Percentiles rank a stretch among this genome's conserved stretches.
Evolutionary conservation across 1,139 yeast genomes (phyloP).

Genomic region (Yamadazyma blattariae): DNA sequence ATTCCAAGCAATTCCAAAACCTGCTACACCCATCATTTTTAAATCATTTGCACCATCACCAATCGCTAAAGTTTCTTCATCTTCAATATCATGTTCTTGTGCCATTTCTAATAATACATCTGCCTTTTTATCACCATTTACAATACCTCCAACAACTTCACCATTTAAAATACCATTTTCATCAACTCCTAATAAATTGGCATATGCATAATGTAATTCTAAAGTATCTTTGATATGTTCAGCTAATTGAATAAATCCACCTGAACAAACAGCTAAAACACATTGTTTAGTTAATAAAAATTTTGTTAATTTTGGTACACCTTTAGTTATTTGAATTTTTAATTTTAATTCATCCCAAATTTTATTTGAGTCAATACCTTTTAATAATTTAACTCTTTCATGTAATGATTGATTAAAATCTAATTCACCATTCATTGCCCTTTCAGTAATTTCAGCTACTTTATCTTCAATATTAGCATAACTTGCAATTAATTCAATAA

Average conservation of each 20-base stretch:
- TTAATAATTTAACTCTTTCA: constrained; percentile 71
- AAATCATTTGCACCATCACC: constrained; percentile 98
- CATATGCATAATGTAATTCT: constrained; percentile 83
- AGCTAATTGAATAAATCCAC: constrained; percentile 93
- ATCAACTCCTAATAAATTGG: constrained; percentile 64
- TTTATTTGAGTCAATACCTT: constrained; percentile 70
- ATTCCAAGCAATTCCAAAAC: constrained; percentile 95
- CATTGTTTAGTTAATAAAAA: constrained; percentile 62
- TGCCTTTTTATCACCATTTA: constrained; percentile 85
- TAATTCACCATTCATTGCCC: constrained; percentile 96
- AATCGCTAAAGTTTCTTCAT: constrained; percentile 69
- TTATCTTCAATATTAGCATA: constrained; percentile 32
- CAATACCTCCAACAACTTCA: constrained; percentile 67
- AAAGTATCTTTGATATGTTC: constrained; percentile 64
- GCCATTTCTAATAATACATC: constrained; percentile 69
- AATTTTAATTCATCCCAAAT: constrained; percentile 79
- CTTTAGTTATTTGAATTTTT: constrained; percentile 73
- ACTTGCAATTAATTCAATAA: constrained; percentile 88
- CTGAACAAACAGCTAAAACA: constrained; percentile 84
- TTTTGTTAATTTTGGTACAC: constrained; percentile 69
- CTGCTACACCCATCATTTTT: constrained; percentile 88
- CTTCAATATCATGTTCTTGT: constrained; percentile 53
- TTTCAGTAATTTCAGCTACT: constrained; percentile 66
- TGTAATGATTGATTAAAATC: constrained; percentile 83
- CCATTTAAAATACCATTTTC: constrained; percentile 53